Evolutionary conservation across 441 rosid genomes (phyloP).

Genomic region (Brassica hybrid): DNA sequence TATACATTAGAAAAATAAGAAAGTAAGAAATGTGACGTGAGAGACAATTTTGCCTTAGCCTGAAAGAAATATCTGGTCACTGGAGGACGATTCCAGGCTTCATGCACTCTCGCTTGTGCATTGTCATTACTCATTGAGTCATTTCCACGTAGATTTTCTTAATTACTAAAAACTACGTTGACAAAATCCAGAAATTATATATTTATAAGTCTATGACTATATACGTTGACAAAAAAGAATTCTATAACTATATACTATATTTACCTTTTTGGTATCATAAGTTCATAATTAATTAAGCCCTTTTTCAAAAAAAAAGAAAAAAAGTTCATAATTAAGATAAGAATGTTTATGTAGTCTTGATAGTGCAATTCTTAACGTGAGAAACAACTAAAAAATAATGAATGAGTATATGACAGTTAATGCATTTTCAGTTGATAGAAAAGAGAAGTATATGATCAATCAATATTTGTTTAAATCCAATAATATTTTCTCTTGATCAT

Average conservation of each 20-base stretch:
- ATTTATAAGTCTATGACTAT: background rate
- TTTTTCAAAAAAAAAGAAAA: no score
- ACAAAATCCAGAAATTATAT: background rate
- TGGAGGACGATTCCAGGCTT: conserved; percentile 26
- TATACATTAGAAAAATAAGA: background rate
- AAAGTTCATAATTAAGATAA: background rate
- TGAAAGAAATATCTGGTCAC: conserved; percentile 32
- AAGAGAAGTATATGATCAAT: background rate
- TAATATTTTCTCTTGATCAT: background rate
- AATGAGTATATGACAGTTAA: background rate
- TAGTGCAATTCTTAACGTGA: background rate
- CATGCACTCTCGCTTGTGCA: conserved; percentile 22
- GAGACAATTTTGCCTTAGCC: conserved; percentile 34
- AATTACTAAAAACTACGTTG: background rate
- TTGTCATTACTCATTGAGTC: background rate
- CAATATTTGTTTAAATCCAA: no score
- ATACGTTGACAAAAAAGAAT: background rate
- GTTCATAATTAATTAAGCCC: no score
- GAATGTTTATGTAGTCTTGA: background rate
- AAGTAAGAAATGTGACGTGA: conserved; percentile 24
- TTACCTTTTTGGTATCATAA: background rate
- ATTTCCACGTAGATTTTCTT: conserved; percentile 19
- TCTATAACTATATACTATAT: background rate
- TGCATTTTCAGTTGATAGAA: no score
- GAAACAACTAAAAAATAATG: background rate